Base-by-base conservation (phyloP, 352 stramenopile species). In the Phytophthora lateralis region DNA sequence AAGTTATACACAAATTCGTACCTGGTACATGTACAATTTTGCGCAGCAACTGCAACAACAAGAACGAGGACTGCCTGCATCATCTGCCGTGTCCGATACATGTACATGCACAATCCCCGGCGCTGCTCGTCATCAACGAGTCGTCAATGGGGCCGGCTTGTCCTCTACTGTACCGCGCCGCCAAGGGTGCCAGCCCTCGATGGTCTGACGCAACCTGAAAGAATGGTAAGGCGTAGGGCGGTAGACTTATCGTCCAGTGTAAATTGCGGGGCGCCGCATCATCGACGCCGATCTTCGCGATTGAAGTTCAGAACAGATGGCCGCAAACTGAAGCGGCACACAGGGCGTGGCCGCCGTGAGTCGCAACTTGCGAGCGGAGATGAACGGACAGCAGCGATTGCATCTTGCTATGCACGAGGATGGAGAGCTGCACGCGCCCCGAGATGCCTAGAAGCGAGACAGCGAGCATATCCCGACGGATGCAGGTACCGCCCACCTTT, bases 261-360 rank as follows among this genome's bases (percentile, higher is more conserved):
- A 47, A 57, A 41, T n/a, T 17, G 3, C n/a, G 4, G n/a, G 6
- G 26, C 6, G 6, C 26, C 3, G 26, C 26, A 30, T 4, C 26
- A 30, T 2, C 26, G 26, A 30, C 4, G 53, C 30, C 56, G 39
- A 65, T 59, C 56, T 59, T 64, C 27, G 57, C 39, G 44, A 9
- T 60, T 65, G 57, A 65, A 65, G 57, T 35, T 65, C 39, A 39
- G 48, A 65, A 53, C 57, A 60, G 38, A 41, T 60, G 57, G 29
- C 56, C 18, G 41, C 39, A 53, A 17, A 59, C 60, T 65, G 57
- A 65, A 65, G 57, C 54, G 48, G 21, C 38, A 20, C 30, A 43
- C 15, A 37, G 32, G 44, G 55, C n/a, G n/a, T n/a, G n/a, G n/a
- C n/a, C n/a, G n/a, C n/a, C n/a, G n/a, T n/a, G n/a, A n/a, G n/a